Evolutionary conservation across 108 stramenopile species (phyloP).

Genomic region (Chaetoceros muelleri): DNA sequence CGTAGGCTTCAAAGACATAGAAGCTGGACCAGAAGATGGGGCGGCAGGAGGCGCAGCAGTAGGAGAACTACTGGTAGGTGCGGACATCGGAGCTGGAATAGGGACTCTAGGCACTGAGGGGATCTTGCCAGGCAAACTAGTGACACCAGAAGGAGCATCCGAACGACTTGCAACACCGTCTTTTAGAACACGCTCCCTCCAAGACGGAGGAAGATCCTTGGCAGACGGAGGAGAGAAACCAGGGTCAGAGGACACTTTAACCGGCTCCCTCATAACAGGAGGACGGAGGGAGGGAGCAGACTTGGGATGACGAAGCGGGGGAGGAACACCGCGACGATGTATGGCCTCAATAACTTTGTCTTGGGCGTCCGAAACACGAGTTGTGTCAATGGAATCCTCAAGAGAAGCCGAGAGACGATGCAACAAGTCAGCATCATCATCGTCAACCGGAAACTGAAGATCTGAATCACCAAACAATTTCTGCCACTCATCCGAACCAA

Average conservation of each 20-base stretch:
- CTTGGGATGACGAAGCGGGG: not conserved
- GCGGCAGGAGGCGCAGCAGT: not conserved
- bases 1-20: not conserved
- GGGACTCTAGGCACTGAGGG: not conserved
- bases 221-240: not conserved
- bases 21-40: not conserved
- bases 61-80: not conserved
- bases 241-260: not conserved
- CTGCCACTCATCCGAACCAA: slow-evolving; percentile 10
- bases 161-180: not conserved
- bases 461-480: slow-evolving; percentile 12
- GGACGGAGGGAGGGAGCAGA: not conserved
- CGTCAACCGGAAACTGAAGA: slow-evolving; percentile 7
- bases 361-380: not conserved
- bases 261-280: too few species aligned
- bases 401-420: not conserved
- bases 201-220: not conserved
- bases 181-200: not conserved
- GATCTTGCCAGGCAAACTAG: not conserved
- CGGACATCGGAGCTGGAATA: not conserved
- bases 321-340: not conserved
- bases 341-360: not conserved
- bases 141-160: not conserved
- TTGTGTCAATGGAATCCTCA: not conserved
- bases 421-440: slow-evolving; percentile 12